Conservation (phyloP, 768 basidiomycete species). For the Russula abietina region DNA sequence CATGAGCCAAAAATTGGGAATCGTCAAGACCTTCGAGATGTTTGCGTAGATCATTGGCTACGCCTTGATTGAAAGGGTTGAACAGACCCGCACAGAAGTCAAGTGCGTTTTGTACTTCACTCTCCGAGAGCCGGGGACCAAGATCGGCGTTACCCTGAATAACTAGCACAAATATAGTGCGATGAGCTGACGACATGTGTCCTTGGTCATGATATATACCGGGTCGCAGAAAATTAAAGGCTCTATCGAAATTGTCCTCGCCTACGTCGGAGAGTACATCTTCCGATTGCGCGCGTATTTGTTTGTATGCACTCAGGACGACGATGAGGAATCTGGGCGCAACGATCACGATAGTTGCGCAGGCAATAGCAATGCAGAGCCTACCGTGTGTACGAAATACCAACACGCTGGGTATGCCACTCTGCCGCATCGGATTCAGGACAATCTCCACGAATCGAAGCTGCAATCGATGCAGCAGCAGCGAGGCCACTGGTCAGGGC, state of each 20-base stretch:
- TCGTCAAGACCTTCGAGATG: conserved; percentile 21
- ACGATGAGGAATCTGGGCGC: conserved; percentile 26
- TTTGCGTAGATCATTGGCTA: conserved; percentile 38
- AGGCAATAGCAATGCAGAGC: background rate
- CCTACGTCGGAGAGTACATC: conserved; percentile 38
- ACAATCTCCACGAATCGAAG: conserved; percentile 43
- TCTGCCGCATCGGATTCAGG: conserved; percentile 37
- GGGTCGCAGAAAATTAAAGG: conserved; percentile 39
- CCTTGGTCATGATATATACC: conserved; percentile 26
- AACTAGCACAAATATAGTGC: conserved; percentile 38
- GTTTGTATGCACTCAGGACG: conserved; percentile 38
- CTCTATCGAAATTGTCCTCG: conserved; percentile 41
- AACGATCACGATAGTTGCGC: background rate
- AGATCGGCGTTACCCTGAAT: conserved; percentile 78
- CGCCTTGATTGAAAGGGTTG: conserved; percentile 59
- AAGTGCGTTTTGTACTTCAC: conserved; percentile 66
- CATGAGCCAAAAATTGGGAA: background rate
- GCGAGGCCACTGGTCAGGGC: conserved; percentile 45
- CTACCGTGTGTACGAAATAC: conserved; percentile 45
- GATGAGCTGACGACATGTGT: background rate
- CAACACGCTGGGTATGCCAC: conserved; percentile 42
- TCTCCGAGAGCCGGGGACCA: conserved; percentile 63
- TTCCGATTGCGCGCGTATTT: conserved; percentile 37
- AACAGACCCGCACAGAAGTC: conserved; percentile 75
- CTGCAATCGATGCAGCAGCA: conserved; percentile 43